Percentiles rank a stretch among this genome's conserved stretches.
These are phyloP conservation scores for Gryganskiella cystojenkinii DNA, from an alignment of 192 early-diverging fungal species.

Conservation along the genomic window DNA sequence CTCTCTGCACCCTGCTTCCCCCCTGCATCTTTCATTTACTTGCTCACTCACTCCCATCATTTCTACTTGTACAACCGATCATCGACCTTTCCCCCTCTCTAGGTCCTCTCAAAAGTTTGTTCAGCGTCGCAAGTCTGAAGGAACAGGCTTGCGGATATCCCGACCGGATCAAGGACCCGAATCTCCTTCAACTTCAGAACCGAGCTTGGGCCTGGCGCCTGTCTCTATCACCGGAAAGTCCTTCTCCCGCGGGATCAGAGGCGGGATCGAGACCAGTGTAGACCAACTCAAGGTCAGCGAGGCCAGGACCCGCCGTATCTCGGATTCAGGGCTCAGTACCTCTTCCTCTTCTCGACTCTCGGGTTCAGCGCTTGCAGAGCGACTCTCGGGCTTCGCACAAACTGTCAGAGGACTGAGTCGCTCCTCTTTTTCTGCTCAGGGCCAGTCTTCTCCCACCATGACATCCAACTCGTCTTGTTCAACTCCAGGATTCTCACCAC, in stretches of 20 bases:
- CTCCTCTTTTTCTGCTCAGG: slow-evolving; percentile 16
- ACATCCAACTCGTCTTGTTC: slow-evolving; percentile 26
- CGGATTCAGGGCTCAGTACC: slow-evolving; percentile 38
- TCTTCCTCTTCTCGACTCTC: slow-evolving; percentile 22
- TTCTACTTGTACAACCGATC: neutral
- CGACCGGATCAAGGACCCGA: slow-evolving; percentile 20
- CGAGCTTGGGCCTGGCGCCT: slow-evolving; percentile 5
- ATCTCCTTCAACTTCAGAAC: neutral
- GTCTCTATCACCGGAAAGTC: slow-evolving; percentile 19
- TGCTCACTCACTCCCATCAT: too few relatives aligned
- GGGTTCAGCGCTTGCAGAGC: slow-evolving; percentile 23
- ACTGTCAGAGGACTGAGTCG: slow-evolving; percentile 38
- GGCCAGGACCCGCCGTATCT: slow-evolving; percentile 41
- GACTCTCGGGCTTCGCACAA: slow-evolving; percentile 38
- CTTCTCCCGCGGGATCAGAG: slow-evolving; percentile 14
- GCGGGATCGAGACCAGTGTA: slow-evolving; percentile 31
- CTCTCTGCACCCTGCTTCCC: too few relatives aligned
- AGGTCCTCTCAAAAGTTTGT: slow-evolving; percentile 20
- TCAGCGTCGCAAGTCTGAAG: slow-evolving; percentile 49
- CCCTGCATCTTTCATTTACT: too few relatives aligned
- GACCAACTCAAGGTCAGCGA: slow-evolving; percentile 44
- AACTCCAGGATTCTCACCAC: slow-evolving; percentile 14
- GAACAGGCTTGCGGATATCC: slow-evolving; percentile 33
- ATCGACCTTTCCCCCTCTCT: neutral
- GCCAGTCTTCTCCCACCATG: slow-evolving; percentile 24